Evolutionary conservation across 2,329 filamentous ascomycete species (phyloP), one percentile per base, ranked within the genome.

Genomic region (Colletotrichum chrysophilum): DNA sequence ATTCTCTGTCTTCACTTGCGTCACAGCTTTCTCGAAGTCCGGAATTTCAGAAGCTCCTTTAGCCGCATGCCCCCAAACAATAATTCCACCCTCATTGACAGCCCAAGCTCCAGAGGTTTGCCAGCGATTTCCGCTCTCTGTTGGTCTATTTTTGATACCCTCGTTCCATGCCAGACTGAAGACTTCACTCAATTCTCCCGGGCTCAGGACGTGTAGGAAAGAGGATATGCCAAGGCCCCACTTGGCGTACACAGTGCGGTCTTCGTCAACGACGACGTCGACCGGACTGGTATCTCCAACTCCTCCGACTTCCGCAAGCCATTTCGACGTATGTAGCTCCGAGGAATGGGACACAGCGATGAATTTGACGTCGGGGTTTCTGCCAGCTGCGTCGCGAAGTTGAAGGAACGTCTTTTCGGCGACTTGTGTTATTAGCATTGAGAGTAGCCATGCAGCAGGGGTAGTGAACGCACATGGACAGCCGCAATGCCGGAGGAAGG

Each of bases 401-500:
- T 81, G 79, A 71, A 87, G 86, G 83, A 93, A 94, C 14, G 89
- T 90, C 82, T 94, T 94, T 81, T 94, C 93, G 16, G 93, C 92
- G 82, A 94, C 93, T 94, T n/a, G 3, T 13, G 4, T 4, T 26
- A 7, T 30, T 4, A 36, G 43, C 58, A 18, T 30, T 24, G n/a
- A 6, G n/a, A 52, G 43, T 7, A 1, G 26, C 7, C 4, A 14
- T n/a, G 18, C 3, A 14, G 14, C 4, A 36, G 9, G 16, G 26
- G 14, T 48, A 6, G n/a, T 32, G 43, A 12, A 83, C 89, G 81
- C 88, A 94, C 93, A 94, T 13, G 93, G 93, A 85, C 93, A 94
- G 38, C 93, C 94, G 81, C 93, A 95, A 82, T 95, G 93, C 38
- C 94, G 88, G 7, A 95, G 87, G 80, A 95, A 95, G 18, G 91